A percentile compares a stretch with the other conserved stretches of the same genome.
Conservation (phyloP, 2,329 filamentous ascomycete genomes). For the Chaetomium sp. region DNA sequence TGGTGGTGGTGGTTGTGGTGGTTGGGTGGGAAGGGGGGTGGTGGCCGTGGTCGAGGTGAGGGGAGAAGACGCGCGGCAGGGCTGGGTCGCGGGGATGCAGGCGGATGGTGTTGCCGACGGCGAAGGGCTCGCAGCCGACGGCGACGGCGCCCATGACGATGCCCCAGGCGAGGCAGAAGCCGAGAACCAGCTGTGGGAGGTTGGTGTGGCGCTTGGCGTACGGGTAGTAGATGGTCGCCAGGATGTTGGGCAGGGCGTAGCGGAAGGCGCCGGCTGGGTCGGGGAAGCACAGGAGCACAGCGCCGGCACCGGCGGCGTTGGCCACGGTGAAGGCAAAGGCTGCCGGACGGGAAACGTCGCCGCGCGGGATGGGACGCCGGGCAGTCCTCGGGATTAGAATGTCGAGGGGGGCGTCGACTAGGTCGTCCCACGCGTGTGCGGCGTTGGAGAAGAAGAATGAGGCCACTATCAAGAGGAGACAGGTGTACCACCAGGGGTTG, state of each 20-base stretch:
- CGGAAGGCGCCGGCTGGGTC: background rate
- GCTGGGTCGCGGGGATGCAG: too few species aligned
- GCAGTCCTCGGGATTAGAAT: conserved; percentile 38
- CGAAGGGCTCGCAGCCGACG: conserved; percentile 1
- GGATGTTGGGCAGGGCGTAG: conserved; percentile 36
- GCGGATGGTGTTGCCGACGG: background rate
- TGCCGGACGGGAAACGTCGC: conserved; percentile 37
- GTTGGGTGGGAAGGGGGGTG: too few species aligned
- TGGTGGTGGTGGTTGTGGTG: too few species aligned
- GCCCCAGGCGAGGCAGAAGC: conserved; percentile 40
- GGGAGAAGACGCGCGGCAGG: background rate
- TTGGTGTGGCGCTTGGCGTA: conserved; percentile 43
- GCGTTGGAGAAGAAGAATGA: conserved; percentile 41
- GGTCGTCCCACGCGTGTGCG: conserved; percentile 43
- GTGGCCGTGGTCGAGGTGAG: background rate
- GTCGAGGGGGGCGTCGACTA: conserved; percentile 42
- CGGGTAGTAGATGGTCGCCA: conserved; percentile 39
- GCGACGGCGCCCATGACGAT: conserved; percentile 37
- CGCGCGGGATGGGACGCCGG: conserved; percentile 41
- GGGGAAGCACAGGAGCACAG: conserved; percentile 33
- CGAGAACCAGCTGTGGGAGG: conserved; percentile 42
- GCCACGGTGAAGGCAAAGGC: conserved; percentile 39
- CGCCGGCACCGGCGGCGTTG: conserved; percentile 35
- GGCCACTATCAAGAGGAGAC: too few species aligned
- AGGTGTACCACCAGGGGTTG: too few species aligned